Evolutionary conservation across 805 yeast genomes (phyloP).

Genomic region (Lipomyces spencermartinsiae): DNA sequence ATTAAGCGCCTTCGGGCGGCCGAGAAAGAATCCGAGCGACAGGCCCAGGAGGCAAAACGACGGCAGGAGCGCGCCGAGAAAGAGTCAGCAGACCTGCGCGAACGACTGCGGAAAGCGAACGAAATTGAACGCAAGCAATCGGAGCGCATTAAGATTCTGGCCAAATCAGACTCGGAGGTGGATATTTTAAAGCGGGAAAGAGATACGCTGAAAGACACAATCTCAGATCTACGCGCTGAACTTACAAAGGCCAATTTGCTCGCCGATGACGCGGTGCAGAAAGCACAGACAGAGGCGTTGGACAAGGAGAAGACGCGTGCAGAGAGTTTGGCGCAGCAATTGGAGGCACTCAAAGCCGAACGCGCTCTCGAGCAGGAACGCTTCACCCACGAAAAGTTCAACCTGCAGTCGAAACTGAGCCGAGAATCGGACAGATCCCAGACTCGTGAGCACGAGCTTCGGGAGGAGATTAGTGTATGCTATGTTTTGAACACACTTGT

Average conservation of each 20-base stretch:
- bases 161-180: slow-evolving; percentile 38
- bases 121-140: slow-evolving; percentile 40
- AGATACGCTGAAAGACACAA: slow-evolving; percentile 30
- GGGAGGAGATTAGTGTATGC: slow-evolving; percentile 39
- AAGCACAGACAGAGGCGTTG: slow-evolving; percentile 43
- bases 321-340: slow-evolving; percentile 43
- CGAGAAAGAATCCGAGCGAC: slow-evolving; percentile 50
- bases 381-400: slow-evolving; percentile 41
- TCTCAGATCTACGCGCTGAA: slow-evolving; percentile 41
- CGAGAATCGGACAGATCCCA: slow-evolving; percentile 45
- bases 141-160: slow-evolving; percentile 40
- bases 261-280: slow-evolving; percentile 42
- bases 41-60: slow-evolving; percentile 43
- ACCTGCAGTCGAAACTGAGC: slow-evolving; percentile 42
- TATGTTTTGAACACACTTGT: slow-evolving; percentile 38
- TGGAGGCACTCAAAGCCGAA: slow-evolving; percentile 45
- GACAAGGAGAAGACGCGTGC: slow-evolving; percentile 41
- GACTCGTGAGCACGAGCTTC: slow-evolving; percentile 39
- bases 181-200: slow-evolving; percentile 37
- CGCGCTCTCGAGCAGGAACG: slow-evolving; percentile 48
- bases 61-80: slow-evolving; percentile 44
- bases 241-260: slow-evolving; percentile 41
- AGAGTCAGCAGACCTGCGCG: slow-evolving; percentile 53
- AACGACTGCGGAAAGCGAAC: slow-evolving; percentile 32
- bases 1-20: slow-evolving; percentile 66